Evolutionary conservation across 306 rosid species (phyloP), one percentile per base, ranked within the genome.

Genomic region (Casuarina equisetifolia): DNA sequence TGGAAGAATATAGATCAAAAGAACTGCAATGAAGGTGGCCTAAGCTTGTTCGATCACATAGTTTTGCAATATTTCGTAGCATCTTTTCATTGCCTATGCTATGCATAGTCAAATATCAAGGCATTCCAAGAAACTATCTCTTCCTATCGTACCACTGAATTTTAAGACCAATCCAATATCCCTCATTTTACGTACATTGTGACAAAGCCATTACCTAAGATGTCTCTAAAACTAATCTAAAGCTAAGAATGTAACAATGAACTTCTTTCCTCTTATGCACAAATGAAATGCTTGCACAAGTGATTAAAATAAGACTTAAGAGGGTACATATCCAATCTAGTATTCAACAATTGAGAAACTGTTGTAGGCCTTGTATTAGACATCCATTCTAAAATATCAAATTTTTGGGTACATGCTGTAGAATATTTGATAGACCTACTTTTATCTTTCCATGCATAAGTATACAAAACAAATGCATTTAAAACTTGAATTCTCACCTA

Each of bases 151-250:
- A 50, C 82, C 87, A 73, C 82, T 70, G 77, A 91, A 91, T 63
- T 75, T 78, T 82, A 12, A 17, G 95, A 86, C 82, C 68, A 71
- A 46, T 83, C 89, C 75, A 93, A 72, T 70, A 69, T 75, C 74
- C 98, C 98, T 38, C 95, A 89, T 82, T 91, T 91, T 50, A 93
- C 85, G 77, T 91, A 93, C 96, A 88, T 85, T 12, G 93, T 80
- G 53, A 91, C 76, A 54, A 93, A 86, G 52, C 90, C 84, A 70
- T 91, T 93, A 16, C 90, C 83, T 74, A 93, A 64, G 87, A 82
- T 42, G 74, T 78, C 72, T 87, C 88, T 68, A 83, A 78, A 76
- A 76, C 79, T 73, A 82, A 84, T 48, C 85, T 82, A 16, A 74
- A 82, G 39, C 85, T 83, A 40, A 88, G 64, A 75, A 84, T 79